Evolutionary conservation across 805 yeast genomes (phyloP).

Genomic region (Wickerhamomyces tratensis): DNA sequence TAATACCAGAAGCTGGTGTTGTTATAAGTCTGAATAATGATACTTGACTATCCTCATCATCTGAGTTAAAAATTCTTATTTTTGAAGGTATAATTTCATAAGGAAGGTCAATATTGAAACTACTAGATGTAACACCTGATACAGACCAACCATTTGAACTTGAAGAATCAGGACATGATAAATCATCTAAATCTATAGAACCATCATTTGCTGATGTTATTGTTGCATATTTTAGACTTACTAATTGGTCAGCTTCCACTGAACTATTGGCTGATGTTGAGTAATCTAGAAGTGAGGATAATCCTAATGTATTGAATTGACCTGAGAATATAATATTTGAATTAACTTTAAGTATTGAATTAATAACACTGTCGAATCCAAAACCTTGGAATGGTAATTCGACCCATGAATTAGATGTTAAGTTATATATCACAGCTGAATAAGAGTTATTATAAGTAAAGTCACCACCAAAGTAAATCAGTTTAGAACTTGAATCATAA

Average conservation of each 20-base stretch:
- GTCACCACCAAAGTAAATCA: conserved; percentile 76
- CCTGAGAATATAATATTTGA: conserved; percentile 74
- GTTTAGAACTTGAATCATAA: conserved; percentile 34
- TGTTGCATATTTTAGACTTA: conserved; percentile 48
- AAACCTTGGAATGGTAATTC: conserved; percentile 73
- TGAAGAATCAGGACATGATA: conserved; percentile 41
- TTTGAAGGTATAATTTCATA: conserved; percentile 55
- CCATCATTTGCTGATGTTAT: conserved; percentile 36
- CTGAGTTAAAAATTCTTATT: conserved; percentile 60
- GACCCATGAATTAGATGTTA: conserved; percentile 26
- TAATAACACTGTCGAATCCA: conserved; percentile 44
- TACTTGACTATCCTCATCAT: conserved; percentile 31
- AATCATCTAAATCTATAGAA: conserved; percentile 18
- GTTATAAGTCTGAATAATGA: conserved; percentile 66
- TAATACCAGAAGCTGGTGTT: conserved; percentile 74
- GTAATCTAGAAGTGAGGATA: conserved; percentile 14
- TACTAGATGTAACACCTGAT: conserved; percentile 39
- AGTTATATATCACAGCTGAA: conserved; percentile 61
- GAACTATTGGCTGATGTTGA: conserved; percentile 28
- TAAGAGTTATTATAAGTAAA: conserved; percentile 42
- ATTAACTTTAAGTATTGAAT: conserved; percentile 47
- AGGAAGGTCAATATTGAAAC: conserved; percentile 57
- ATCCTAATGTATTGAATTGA: conserved; percentile 37
- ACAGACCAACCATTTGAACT: conserved; percentile 44
- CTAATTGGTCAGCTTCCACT: conserved; percentile 48